Conservation (phyloP, 2,329 filamentous ascomycete genomes). For the Botrytis cinerea region DNA sequence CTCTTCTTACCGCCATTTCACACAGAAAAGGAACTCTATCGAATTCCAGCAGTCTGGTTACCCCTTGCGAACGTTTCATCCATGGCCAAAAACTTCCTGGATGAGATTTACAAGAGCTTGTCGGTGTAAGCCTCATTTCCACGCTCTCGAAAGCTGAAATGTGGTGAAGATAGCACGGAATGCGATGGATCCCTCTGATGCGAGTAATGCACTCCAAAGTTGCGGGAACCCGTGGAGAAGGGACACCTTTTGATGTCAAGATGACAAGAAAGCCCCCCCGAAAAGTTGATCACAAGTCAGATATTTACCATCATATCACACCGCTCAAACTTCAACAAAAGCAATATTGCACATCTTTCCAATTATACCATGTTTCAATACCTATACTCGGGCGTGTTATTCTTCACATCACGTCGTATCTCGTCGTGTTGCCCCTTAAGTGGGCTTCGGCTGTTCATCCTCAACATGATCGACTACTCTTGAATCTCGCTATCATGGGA, state of each 20-base stretch:
- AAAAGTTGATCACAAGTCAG: neutral
- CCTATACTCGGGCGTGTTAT: neutral
- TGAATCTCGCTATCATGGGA: neutral
- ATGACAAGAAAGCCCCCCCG: no score
- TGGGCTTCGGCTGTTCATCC: neutral
- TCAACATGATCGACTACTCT: neutral
- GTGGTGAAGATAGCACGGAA: neutral
- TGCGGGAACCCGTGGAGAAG: constrained; percentile 2
- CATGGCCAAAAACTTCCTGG: neutral
- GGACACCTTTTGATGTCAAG: neutral
- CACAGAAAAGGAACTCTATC: neutral
- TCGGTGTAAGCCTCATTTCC: constrained; percentile 17
- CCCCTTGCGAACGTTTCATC: constrained; percentile 9
- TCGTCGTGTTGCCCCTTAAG: neutral
- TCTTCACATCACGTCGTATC: neutral
- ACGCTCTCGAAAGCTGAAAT: constrained; percentile 2
- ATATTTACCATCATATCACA: constrained; percentile 6
- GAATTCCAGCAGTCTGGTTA: constrained; percentile 9
- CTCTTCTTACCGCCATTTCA: constrained; percentile 13
- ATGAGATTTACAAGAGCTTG: neutral
- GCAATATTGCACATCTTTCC: constrained; percentile 6
- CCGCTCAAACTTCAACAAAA: neutral
- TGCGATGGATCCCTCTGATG: neutral
- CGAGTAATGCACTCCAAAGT: neutral
- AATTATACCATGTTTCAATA: neutral